A percentile compares a stretch with the other conserved stretches of the same genome.
Evolutionary conservation across 2,329 filamentous ascomycete genomes (phyloP).

Genomic region (Xylaria sp.): DNA sequence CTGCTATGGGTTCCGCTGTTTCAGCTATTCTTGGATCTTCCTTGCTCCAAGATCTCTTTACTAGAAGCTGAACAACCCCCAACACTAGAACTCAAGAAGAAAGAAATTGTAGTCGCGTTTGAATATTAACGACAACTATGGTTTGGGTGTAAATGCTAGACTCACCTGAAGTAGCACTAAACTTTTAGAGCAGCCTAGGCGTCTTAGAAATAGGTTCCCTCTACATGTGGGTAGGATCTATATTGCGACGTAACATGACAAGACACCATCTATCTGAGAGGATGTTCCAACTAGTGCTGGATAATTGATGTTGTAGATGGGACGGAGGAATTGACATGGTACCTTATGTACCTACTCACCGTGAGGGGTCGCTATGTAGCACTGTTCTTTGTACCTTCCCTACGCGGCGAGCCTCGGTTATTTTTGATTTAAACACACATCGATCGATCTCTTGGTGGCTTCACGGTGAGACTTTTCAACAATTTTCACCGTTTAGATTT

Average conservation of each 20-base stretch:
- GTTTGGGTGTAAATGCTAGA: too few relatives aligned
- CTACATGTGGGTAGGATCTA: background rate
- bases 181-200: too few relatives aligned
- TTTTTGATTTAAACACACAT: conserved; percentile 25
- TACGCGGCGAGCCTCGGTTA: conserved; percentile 40
- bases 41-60: background rate
- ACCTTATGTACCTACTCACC: background rate
- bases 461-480: background rate
- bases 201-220: too few relatives aligned
- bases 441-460: background rate
- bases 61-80: too few relatives aligned
- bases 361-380: background rate
- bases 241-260: background rate
- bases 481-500: background rate
- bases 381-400: background rate
- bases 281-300: background rate
- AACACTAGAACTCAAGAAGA: too few relatives aligned
- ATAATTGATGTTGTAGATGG: background rate
- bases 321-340: background rate
- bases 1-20: too few relatives aligned
- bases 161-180: too few relatives aligned
- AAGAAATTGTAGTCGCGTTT: too few relatives aligned
- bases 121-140: too few relatives aligned
- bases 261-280: background rate
- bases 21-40: background rate